Conservation (phyloP, 139 green algal species). For the Tetradesmus obliquus region DNA sequence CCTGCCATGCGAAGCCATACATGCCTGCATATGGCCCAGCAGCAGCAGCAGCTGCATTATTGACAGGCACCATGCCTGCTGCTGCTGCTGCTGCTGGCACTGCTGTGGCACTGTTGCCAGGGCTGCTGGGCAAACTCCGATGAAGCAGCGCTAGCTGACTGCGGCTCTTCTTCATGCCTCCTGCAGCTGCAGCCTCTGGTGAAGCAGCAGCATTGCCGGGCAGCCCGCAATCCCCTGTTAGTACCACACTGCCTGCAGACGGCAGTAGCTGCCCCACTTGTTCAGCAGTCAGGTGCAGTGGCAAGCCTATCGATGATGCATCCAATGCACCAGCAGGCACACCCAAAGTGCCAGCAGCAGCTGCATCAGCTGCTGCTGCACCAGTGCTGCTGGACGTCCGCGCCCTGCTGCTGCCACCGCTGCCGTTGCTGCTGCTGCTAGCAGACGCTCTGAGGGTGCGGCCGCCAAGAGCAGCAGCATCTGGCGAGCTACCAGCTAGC, state of each 20-base stretch:
- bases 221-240: background rate
- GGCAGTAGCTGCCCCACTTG: background rate
- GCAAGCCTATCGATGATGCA: background rate
- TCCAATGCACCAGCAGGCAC: background rate
- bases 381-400: background rate
- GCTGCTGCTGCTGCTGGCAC: constrained; percentile 3
- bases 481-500: background rate
- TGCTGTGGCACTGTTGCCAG: background rate
- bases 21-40: background rate
- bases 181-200: background rate
- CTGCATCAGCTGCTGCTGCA: constrained; percentile 29
- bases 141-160: background rate
- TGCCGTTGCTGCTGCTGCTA: background rate
- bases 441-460: background rate
- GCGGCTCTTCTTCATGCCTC: background rate
- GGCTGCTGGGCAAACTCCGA: background rate
- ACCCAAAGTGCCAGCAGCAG: background rate
- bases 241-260: background rate
- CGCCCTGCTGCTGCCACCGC: background rate
- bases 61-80: background rate
- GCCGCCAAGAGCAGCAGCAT: background rate
- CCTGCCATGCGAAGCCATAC: background rate
- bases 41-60: background rate
- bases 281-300: background rate
- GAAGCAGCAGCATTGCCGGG: background rate